A percentile compares a stretch with the other conserved stretches of the same genome.
Evolutionary conservation across 2,329 filamentous ascomycete genomes (phyloP).

Genomic region (Beauveria bassiana): DNA sequence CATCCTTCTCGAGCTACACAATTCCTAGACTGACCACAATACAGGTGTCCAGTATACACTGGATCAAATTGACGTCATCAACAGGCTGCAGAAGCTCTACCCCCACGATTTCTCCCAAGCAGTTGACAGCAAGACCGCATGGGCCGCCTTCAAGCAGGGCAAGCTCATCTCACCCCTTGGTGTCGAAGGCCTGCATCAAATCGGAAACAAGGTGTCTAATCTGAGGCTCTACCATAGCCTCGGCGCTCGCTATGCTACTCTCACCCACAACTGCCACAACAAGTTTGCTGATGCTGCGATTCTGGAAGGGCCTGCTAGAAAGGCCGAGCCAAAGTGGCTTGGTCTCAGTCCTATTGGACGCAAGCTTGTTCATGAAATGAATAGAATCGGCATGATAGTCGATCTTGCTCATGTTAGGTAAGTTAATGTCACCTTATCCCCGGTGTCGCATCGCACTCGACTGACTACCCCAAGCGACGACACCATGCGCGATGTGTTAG

Average conservation of each 20-base stretch:
- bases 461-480: conserved; percentile 45
- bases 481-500: conserved; percentile 79
- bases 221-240: conserved; percentile 68
- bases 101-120: conserved; percentile 62
- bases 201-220: conserved; percentile 74
- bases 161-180: conserved; percentile 71
- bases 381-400: conserved; percentile 88
- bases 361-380: conserved; percentile 77
- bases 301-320: conserved; percentile 41
- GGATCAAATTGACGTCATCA: conserved; percentile 67
- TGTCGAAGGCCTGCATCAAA: conserved; percentile 86
- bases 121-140: conserved; percentile 52
- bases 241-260: conserved; percentile 78
- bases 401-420: conserved; percentile 66
- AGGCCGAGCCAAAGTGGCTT: conserved; percentile 53
- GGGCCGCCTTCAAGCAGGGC: conserved; percentile 50
- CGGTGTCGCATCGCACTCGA: no score
- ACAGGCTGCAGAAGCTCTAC: conserved; percentile 54
- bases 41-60: conserved; percentile 60
- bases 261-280: conserved; percentile 94
- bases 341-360: conserved; percentile 68
- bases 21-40: neutral
- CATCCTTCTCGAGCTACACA: neutral
- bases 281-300: conserved; percentile 79
- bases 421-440: neutral